Evolutionary conservation across 116 monocot genomes (phyloP), one percentile per base, ranked within the genome.

Genomic region (Posidonia oceanica): DNA sequence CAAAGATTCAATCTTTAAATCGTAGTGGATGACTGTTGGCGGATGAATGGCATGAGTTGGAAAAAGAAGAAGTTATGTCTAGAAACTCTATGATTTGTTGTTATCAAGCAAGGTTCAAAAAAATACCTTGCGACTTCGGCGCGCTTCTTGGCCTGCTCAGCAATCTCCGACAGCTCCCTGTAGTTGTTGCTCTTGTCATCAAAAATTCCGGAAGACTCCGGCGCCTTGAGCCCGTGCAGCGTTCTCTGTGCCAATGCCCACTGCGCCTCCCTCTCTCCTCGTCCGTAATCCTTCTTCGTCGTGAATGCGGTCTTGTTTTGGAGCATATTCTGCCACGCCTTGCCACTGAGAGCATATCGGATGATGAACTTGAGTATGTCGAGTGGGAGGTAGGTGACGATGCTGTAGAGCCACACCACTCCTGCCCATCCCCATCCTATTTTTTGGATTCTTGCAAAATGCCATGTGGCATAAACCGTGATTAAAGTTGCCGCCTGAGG

Each of bases 371-470:
- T 91, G 68, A 91, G 83, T 15, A 91, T 14, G 59, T 91, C 91
- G n/a, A 91, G 83, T 4, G 91, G 91, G 58, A 91, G 5, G 81
- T 87, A 91, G 52, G 85, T 83, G 81, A 85, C 48, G 63, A 87
- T 54, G 79, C 85, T 87, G 78, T 63, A 91, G 14, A 81, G 13
- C 91, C 91, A 91, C 36, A 91, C 80, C 7, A 78, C 69, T 14
- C 77, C 85, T 11, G 88, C 91, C 91, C 91, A 91, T 71, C 82
- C 79, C 91, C 91, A 91, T 2, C 91, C 91, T 21, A 84, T 71
- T 5, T 80, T 83, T 2, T 79, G 40, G 52, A 87, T 83, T 38
- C 76, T 76, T 0, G 87, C 87, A 37, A 91, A 91, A 10, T 61
- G 37, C 87, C 83, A 85, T 21, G 17, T 21, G 0, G 75, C 79